These are phyloP conservation scores for Alisma plantagoaquatica DNA, from an alignment of 106 monocot genomes.

Conservation along the genomic window DNA sequence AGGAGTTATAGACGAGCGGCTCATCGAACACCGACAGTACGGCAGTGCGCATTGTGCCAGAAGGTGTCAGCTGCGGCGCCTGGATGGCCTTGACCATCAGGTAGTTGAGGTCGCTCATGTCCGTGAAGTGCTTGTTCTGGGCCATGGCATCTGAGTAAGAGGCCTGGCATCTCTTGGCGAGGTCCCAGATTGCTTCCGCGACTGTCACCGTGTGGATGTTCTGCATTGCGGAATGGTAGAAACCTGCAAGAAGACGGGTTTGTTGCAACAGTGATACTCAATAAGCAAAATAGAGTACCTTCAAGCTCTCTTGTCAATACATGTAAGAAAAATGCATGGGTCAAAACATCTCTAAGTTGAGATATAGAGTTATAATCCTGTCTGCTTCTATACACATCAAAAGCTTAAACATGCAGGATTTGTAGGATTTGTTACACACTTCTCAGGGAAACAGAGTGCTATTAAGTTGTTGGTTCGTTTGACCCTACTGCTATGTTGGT, in stretches of 20 bases:
- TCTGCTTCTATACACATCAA: no score
- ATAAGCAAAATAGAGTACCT: no score
- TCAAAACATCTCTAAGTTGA: no score
- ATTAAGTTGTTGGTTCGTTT: no score
- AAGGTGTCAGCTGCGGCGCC: conserved; percentile 60
- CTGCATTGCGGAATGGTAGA: conserved; percentile 68
- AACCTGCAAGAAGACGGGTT: conserved; percentile 60
- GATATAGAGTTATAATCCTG: no score
- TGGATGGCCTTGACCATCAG: conserved; percentile 85
- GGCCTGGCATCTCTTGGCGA: conserved; percentile 42
- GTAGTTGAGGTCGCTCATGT: conserved; percentile 70
- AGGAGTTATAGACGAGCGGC: conserved; percentile 17
- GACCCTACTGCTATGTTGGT: no score
- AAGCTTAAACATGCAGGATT: no score
- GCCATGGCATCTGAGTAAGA: conserved; percentile 35
- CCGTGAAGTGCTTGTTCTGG: conserved; percentile 64
- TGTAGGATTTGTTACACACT: no score
- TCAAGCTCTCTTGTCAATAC: no score
- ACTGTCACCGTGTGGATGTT: conserved; percentile 41
- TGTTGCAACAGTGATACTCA: no score
- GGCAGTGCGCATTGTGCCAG: conserved; percentile 55
- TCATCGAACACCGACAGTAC: conserved; percentile 76
- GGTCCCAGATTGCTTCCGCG: conserved; percentile 62
- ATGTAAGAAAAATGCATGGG: not conserved
- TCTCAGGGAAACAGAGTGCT: no score